These are phyloP conservation scores for Globomyces pollinis-pini DNA, from an alignment of 192 early-diverging fungal species.

Conservation along the genomic window DNA sequence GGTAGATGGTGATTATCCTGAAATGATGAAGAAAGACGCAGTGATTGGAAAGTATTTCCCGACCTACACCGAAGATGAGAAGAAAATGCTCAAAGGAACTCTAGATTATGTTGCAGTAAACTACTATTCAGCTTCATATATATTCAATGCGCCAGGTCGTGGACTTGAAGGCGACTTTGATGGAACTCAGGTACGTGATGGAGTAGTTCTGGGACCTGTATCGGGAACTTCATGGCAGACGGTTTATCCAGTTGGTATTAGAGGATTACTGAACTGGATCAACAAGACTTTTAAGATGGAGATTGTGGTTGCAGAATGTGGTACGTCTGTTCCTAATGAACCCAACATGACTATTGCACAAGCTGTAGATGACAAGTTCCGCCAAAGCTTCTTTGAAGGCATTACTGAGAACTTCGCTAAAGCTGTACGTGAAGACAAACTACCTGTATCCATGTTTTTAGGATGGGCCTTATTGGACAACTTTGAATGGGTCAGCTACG, in stretches of 20 bases:
- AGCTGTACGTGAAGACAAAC: not conserved
- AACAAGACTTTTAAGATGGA: no score
- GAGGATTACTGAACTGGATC: no score
- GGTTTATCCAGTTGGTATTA: not conserved
- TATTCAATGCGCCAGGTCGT: not conserved
- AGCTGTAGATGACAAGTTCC: not conserved
- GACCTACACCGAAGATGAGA: constrained; percentile 9
- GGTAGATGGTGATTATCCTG: constrained; percentile 17
- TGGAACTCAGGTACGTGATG: not conserved
- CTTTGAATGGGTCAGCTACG: not conserved
- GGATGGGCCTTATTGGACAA: not conserved
- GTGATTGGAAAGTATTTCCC: not conserved
- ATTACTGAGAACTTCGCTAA: not conserved
- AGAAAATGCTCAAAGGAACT: not conserved
- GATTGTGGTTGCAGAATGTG: no score
- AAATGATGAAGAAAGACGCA: not conserved
- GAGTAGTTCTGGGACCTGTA: no score
- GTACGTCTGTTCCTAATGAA: not conserved
- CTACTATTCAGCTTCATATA: not conserved
- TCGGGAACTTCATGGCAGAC: not conserved
- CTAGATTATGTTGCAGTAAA: not conserved
- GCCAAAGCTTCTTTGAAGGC: not conserved
- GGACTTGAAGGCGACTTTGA: not conserved
- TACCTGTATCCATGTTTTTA: not conserved
- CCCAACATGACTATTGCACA: not conserved